Base-by-base conservation (phyloP, 345 rosid species). In the Syzygium jambos region DNA sequence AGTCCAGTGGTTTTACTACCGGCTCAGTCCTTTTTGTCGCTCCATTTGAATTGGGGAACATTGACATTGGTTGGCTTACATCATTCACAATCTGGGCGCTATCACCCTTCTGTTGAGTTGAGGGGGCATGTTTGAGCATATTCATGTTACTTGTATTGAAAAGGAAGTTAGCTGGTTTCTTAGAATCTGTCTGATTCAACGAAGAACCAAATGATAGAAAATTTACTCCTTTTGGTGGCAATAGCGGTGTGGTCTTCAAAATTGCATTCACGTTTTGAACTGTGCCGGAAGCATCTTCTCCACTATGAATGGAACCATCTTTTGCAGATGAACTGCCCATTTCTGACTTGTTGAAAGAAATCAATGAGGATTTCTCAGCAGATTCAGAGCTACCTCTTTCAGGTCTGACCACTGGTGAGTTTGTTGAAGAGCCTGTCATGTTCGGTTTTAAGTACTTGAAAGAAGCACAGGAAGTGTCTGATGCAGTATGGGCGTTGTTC, bases 171-270 rank as follows among this genome's bases (percentile, higher is more conserved):
- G 87, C 80, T 84, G 78, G 87, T 29, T 77, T 86, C 51, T 88
- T 85, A 43, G 38, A 77, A 52, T 88, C 85, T 19, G 85, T 88
- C 86, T 87, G 90, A 27, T 52, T 84, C 34, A 85, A 27, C 53
- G 87, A 86, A 5, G 93, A 88, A 52, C 91, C 93, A 85, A 89
- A 86, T 11, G 91, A 91, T 29, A 91, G 87, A 88, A 89, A 92
- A 85, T 86, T 92, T 61, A 93, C 89, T 57, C 93, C 94, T 92
- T 89, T 94, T 43, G 94, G 93, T 82, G 92, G 90, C 52, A 73
- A 17, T 56, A 86, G 86, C 5, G 91, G 90, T 53, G 88, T 82
- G 68, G 82, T 89, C 51, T 56, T 52, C 29, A 49, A 30, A 57
- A 82, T 52, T 61, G 59, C 78, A 83, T 88, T 86, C 87, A 49